Evolutionary conservation across 176 grass and related monocot genomes (phyloP), one percentile per base, ranked within the genome.

Genomic region (Eragrostis nindensis): DNA sequence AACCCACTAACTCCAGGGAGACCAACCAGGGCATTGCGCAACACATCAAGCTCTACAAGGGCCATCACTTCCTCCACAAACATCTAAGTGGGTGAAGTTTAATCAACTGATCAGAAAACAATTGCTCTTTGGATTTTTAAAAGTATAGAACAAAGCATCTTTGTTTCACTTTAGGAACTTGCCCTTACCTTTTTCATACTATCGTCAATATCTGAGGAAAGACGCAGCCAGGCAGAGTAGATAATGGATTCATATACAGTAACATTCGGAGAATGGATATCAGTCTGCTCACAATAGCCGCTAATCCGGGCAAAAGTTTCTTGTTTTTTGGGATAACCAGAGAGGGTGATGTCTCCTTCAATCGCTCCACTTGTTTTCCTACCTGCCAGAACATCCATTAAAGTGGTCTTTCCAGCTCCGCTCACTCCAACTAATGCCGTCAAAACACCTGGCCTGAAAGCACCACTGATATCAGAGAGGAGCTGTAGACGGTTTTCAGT

Each of bases 51-150:
- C 86, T 98, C 95, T 55, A 98, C 95, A 62, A 98, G 73, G 32
- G 86, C 81, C 95, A 98, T 92, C 43, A 98, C 86, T 85, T 98
- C 95, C 76, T 98, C 87, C 72, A 98, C 95, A 80, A 98, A 98
- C 83, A 92, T 78, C 95, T 98, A 80, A 6, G 5, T 60, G 6
- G 12, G 64, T 15, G 1, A 62, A 79, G 32, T 47, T 74, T 64
- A n/a, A 47, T 73, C 61, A 46, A 17, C 6, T 38, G 17, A 22
- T 12, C 65, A 63, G 47, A n/a, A 59, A 86, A 73, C 6, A 24
- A 53, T 53, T 45, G 36, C n/a, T 50, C 0, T 63, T 82, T 76
- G 43, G 44, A 38, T 14, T 43, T 76, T 13, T 11, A 62, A 77
- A 77, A 44, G 52, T 25, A 62, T 63, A 63, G 25, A 76, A 49